Base-by-base conservation (phyloP, 495 filamentous ascomycete genomes). In the Lindgomyces ingoldianus region DNA sequence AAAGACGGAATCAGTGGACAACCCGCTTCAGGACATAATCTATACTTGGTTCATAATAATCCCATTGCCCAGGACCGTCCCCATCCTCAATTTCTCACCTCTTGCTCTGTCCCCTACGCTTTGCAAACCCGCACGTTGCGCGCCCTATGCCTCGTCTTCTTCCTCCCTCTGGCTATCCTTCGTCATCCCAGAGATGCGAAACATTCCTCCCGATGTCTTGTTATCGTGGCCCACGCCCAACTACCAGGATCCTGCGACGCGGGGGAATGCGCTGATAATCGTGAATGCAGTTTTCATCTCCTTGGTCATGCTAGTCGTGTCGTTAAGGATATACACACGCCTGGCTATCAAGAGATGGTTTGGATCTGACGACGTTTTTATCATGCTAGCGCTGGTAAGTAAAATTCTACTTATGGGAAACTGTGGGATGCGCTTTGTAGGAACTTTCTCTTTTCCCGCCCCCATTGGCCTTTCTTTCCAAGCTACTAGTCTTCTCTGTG, bases 201-300 rank as follows among this genome's bases (percentile, higher is more conserved):
- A 59, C 4, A 69, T 74, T 14, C 74, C 74, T 3, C n/a, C 69
- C 12, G 50, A 52, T 12, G 69, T 74, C 21, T 2, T 70, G 3
- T 22, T 68, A 18, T 25, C 60, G 9, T 76, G 60, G 62, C 74
- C 74, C 0, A 44, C 54, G 9, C 64, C 73, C 1, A 70, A 76
- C 64, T 74, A 73, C 54, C 29, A 45, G 10, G n/a, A 74, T 46
- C 74, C 74, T 3, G 45, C 30, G 10, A 72, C 67, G n/a, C 62
- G 68, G 26, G 74, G 74, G 21, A 39, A 53, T 11, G 67, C 69
- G 9, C 62, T 76, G 19, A 52, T 74, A 16, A 65, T 73, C 16
- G 57, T 74, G 47, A 74, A 74, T 46, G n/a, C 45, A 0, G 70
- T 74, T 10, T 72, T 74, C 45, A 73, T 76, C 14, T 27, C 46